These are phyloP conservation scores for Claviceps capensis DNA, from an alignment of 2,329 filamentous ascomycete species.

Conservation along the genomic window DNA sequence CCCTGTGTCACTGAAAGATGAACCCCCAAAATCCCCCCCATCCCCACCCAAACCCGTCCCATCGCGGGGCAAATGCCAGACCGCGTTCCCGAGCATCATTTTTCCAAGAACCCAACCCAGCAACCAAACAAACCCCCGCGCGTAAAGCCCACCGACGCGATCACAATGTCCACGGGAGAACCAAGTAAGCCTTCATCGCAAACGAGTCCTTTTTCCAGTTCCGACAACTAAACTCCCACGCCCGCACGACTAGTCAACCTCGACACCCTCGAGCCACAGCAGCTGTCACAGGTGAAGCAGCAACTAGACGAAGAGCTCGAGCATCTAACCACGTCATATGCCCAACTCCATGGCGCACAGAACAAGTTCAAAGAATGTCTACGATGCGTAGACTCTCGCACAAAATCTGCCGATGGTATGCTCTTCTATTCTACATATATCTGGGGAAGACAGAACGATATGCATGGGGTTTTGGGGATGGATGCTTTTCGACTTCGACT, in stretches of 20 bases:
- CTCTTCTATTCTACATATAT: too few relatives aligned
- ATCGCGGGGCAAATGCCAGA: not conserved
- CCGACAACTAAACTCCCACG: not conserved
- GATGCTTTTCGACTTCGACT: not conserved
- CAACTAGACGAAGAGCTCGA: conserved; percentile 94
- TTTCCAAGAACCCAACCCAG: not conserved
- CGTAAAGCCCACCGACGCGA: not conserved
- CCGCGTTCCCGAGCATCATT: not conserved
- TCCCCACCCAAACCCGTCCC: not conserved
- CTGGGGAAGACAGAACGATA: too few relatives aligned
- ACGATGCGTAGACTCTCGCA: conserved; percentile 48
- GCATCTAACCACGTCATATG: conserved; percentile 80
- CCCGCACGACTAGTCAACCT: conserved; percentile 39
- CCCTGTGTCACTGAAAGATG: too few relatives aligned
- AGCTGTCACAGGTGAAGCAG: conserved; percentile 85
- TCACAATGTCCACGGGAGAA: not conserved
- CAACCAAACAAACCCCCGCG: not conserved
- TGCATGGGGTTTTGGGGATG: too few relatives aligned
- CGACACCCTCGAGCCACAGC: conserved; percentile 64
- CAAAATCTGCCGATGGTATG: conserved; percentile 18
- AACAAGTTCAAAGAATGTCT: conserved; percentile 87
- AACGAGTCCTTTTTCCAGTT: not conserved
- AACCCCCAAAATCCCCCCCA: not conserved
- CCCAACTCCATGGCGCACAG: conserved; percentile 80
- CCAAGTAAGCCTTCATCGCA: not conserved